Conservation (phyloP, 2,329 filamentous ascomycete species). For the Dothiorella sarmentorum region DNA sequence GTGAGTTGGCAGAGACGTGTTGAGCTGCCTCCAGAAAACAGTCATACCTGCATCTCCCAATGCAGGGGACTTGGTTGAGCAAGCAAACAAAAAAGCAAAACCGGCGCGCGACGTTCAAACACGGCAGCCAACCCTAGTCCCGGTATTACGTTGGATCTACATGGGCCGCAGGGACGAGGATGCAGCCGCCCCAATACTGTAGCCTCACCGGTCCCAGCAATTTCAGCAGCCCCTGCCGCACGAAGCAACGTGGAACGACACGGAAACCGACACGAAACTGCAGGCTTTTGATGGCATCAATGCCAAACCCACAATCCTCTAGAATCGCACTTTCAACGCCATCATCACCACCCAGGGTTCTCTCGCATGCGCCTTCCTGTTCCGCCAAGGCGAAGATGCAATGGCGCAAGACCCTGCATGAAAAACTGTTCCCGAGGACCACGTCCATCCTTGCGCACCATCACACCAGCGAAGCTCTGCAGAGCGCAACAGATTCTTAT, state of each 20-base stretch:
- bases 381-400: constrained; percentile 6
- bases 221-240: neutral
- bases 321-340: neutral
- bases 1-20: constrained; percentile 20
- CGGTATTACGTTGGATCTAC: constrained; percentile 10
- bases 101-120: neutral
- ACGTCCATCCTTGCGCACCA: constrained; percentile 4
- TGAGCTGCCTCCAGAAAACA: neutral
- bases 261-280: neutral
- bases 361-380: neutral
- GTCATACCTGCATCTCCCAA: constrained; percentile 6
- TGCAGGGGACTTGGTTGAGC: neutral
- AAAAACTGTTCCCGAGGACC: neutral
- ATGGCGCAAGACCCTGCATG: neutral
- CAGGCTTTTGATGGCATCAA: neutral
- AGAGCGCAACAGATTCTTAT: neutral
- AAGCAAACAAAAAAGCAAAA: too few relatives aligned
- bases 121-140: neutral
- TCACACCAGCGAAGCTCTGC: constrained; percentile 5
- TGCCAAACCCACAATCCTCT: neutral
- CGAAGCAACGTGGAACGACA: neutral
- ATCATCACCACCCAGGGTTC: neutral
- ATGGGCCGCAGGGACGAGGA: neutral
- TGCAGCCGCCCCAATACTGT: neutral
- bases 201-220: constrained; percentile 1